Evolutionary conservation across 1,139 yeast species (phyloP).

Genomic region (Taiozyma sp.): DNA sequence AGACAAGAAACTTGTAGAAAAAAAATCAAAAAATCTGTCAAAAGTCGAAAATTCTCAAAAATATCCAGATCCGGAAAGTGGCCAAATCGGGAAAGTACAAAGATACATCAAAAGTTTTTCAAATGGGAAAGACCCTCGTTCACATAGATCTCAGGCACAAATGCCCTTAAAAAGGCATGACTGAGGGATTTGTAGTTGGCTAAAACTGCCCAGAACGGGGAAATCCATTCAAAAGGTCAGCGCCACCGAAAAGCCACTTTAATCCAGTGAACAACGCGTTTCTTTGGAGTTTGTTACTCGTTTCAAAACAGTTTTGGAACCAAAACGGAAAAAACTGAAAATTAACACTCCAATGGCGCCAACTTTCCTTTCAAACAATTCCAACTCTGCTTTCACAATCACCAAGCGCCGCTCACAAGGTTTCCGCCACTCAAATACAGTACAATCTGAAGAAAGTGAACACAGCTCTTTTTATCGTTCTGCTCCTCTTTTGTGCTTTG

Average conservation of each 20-base stretch:
- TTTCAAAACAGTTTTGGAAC: neutral
- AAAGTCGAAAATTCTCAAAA: constrained; percentile 1
- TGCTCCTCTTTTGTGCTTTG: neutral
- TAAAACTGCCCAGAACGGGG: neutral
- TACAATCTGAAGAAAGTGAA: neutral
- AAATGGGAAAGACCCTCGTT: neutral
- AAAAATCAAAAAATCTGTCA: neutral
- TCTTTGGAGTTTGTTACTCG: neutral
- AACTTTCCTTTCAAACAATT: neutral
- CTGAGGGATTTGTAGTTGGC: neutral
- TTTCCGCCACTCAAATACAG: neutral
- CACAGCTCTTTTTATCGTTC: neutral
- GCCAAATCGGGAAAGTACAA: constrained; percentile 15
- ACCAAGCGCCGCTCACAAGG: neutral
- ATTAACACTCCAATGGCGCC: neutral
- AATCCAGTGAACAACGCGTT: neutral
- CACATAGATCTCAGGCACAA: neutral
- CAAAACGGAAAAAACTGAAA: neutral
- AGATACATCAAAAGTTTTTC: constrained; percentile 19
- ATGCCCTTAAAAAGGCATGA: neutral
- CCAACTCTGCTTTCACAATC: neutral
- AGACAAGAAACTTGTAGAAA: no score
- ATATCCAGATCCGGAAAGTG: constrained; percentile 17
- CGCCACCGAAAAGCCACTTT: neutral
- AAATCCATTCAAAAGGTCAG: no score